Percentiles rank a stretch among this genome's conserved stretches.
These are phyloP conservation scores for Myrica gale DNA, from an alignment of 306 rosid genomes.

Conservation along the genomic window DNA sequence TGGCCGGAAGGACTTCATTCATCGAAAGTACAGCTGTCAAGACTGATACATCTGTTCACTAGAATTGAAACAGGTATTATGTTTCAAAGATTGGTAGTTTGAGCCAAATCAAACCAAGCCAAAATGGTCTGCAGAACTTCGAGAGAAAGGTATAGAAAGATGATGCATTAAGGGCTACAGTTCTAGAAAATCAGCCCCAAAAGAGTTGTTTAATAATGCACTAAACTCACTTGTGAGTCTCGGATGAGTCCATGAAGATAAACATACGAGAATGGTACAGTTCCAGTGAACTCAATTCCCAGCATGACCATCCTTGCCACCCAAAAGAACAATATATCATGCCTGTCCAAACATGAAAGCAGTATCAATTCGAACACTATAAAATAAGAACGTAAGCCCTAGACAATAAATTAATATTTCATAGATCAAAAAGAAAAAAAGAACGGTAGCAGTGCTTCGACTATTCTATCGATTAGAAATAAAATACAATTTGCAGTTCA, in stretches of 20 bases:
- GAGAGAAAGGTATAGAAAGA: neutral
- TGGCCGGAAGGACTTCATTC: neutral
- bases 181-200: conserved; percentile 19
- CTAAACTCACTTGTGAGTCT: conserved; percentile 73
- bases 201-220: conserved; percentile 3
- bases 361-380: conserved; percentile 16
- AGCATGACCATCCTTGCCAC: conserved; percentile 99
- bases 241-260: conserved; percentile 96
- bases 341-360: conserved; percentile 57
- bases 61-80: no score
- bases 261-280: conserved; percentile 75
- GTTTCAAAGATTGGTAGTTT: no score
- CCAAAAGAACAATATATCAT: conserved; percentile 96
- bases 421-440: neutral
- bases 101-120: no score
- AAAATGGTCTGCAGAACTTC: neutral
- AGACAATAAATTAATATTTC: neutral
- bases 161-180: conserved; percentile 14
- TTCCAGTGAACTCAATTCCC: conserved; percentile 96
- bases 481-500: neutral
- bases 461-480: neutral
- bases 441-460: neutral
- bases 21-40: neutral
- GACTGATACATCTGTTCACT: neutral
- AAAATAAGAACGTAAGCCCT: neutral